Percentiles rank a stretch among this genome's conserved stretches.
These are phyloP conservation scores for Cavenderia fasciculata DNA, from an alignment of 78 protist genomes.

Conservation along the genomic window DNA sequence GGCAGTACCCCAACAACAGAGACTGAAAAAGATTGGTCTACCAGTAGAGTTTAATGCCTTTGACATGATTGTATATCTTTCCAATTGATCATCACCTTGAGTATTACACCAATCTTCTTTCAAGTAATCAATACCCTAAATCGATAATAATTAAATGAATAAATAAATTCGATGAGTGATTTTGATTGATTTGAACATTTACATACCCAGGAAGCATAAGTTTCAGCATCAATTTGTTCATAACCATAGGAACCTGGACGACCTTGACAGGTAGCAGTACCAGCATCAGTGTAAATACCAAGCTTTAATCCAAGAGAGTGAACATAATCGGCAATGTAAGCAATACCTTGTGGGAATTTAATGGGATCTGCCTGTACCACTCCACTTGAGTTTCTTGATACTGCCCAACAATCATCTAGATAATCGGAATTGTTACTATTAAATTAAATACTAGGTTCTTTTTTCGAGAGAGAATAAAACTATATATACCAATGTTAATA, in stretches of 20 bases:
- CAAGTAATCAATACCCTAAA: constrained; percentile 78
- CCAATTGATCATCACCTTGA: neutral
- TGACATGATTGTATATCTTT: constrained; percentile 79
- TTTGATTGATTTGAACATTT: neutral
- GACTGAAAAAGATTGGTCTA: constrained; percentile 77
- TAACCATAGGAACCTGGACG: constrained; percentile 80
- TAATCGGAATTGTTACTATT: too few relatives aligned
- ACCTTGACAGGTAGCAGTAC: constrained; percentile 87
- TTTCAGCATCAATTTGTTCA: constrained; percentile 67
- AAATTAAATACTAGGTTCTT: too few relatives aligned
- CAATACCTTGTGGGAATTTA: constrained; percentile 88
- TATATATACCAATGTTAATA: constrained; percentile 73
- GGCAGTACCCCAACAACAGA: constrained; percentile 89
- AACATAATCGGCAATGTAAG: constrained; percentile 80
- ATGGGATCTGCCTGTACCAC: constrained; percentile 69
- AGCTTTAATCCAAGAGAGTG: constrained; percentile 85
- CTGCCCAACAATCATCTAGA: constrained; percentile 79
- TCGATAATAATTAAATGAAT: neutral
- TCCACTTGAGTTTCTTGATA: constrained; percentile 1
- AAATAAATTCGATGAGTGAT: neutral
- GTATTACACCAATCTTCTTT: constrained; percentile 87
- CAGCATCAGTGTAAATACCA: constrained; percentile 90
- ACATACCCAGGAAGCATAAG: constrained; percentile 85
- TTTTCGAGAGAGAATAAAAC: too few relatives aligned
- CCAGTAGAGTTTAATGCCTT: constrained; percentile 80